Evolutionary conservation across 495 filamentous ascomycete genomes (phyloP).

Genomic region (Penicillium odoratum): DNA sequence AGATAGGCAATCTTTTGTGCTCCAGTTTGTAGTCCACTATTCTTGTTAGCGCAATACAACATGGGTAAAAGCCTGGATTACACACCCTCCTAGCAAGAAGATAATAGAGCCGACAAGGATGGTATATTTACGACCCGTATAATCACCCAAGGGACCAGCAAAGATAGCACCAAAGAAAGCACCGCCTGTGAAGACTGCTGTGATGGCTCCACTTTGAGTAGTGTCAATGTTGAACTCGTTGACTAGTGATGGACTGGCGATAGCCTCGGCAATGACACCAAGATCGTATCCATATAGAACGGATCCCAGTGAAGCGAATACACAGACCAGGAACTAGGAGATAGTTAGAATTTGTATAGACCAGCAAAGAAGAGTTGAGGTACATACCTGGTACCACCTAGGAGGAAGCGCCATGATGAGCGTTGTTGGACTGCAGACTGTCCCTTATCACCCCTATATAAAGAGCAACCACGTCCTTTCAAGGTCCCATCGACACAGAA

Average conservation of each 20-base stretch:
- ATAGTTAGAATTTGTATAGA: background rate
- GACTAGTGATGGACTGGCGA: slow-evolving; percentile 20
- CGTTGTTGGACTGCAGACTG: background rate
- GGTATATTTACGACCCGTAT: slow-evolving; percentile 22
- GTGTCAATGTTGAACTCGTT: slow-evolving; percentile 36
- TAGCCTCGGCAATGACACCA: slow-evolving; percentile 53
- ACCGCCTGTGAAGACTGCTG: slow-evolving; percentile 55
- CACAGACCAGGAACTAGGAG: slow-evolving; percentile 51
- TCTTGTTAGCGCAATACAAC: background rate
- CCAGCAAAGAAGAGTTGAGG: background rate
- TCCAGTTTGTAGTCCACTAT: slow-evolving; percentile 15
- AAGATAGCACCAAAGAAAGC: slow-evolving; percentile 26
- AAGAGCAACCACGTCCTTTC: too few species aligned
- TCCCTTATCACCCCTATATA: background rate
- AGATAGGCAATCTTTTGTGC: slow-evolving; percentile 8
- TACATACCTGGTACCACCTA: slow-evolving; percentile 11
- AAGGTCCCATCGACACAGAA: background rate
- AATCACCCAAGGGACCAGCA: slow-evolving; percentile 12
- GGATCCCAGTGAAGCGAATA: slow-evolving; percentile 55
- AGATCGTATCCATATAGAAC: slow-evolving; percentile 50
- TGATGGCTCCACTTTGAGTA: slow-evolving; percentile 54
- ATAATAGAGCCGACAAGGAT: slow-evolving; percentile 28
- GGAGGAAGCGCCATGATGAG: slow-evolving; percentile 8
- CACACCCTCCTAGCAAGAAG: slow-evolving; percentile 25
- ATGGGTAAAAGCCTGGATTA: background rate